A percentile compares a stretch with the other conserved stretches of the same genome.
These are phyloP conservation scores for Dentipellis sp. DNA, from an alignment of 768 basidiomycete genomes.

Conservation along the genomic window DNA sequence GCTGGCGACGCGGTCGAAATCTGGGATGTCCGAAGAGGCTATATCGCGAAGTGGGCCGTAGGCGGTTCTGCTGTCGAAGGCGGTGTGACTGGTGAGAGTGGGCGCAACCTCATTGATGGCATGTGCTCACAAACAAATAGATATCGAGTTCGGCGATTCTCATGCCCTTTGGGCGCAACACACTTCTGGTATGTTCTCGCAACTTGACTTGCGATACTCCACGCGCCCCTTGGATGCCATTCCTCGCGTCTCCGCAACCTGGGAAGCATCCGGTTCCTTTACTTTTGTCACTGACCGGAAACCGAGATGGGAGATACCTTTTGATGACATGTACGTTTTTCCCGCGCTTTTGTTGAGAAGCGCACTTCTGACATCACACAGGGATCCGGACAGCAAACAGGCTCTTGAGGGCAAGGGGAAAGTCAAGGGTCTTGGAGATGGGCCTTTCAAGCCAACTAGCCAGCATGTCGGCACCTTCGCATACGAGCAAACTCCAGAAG, in stretches of 20 bases:
- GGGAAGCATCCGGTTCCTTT: slow-evolving; percentile 57
- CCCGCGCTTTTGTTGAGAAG: neutral
- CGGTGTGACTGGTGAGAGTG: slow-evolving; percentile 58
- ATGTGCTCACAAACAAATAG: slow-evolving; percentile 25
- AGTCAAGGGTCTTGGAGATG: slow-evolving; percentile 55
- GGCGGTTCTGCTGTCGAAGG: slow-evolving; percentile 58
- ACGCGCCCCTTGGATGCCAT: slow-evolving; percentile 60
- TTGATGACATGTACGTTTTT: slow-evolving; percentile 63
- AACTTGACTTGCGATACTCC: slow-evolving; percentile 62
- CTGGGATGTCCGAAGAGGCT: slow-evolving; percentile 78
- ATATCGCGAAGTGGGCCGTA: slow-evolving; percentile 78
- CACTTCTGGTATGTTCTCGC: slow-evolving; percentile 68
- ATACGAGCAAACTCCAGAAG: slow-evolving; percentile 26
- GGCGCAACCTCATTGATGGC: neutral
- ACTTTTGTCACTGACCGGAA: slow-evolving; percentile 56
- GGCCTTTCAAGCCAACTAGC: slow-evolving; percentile 34
- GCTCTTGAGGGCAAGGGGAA: slow-evolving; percentile 32
- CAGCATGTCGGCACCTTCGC: slow-evolving; percentile 53
- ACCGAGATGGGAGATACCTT: slow-evolving; percentile 56
- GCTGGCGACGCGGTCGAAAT: slow-evolving; percentile 64
- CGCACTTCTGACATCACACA: slow-evolving; percentile 18
- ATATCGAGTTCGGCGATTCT: slow-evolving; percentile 59
- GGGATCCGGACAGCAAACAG: slow-evolving; percentile 23
- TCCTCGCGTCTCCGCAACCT: slow-evolving; percentile 51
- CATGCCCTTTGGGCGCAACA: slow-evolving; percentile 70